Base-by-base conservation (phyloP, 208 protist genomes). In the Crithidia acanthocephali region DNA sequence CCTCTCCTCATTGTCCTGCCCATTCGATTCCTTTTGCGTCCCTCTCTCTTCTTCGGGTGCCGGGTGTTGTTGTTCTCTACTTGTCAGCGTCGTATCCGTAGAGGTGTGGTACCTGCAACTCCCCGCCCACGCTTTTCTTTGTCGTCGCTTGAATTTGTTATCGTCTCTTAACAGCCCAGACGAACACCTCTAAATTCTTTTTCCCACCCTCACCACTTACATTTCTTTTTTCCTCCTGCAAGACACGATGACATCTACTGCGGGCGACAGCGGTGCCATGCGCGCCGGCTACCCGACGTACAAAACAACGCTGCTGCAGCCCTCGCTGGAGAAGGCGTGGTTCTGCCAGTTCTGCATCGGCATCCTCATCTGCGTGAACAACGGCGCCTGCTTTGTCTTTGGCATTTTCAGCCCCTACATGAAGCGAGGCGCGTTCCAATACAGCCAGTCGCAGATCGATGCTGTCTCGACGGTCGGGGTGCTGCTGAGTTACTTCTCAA, bases 371-470 rank as follows among this genome's bases (percentile, higher is more conserved):
- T 89, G 85, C 60, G 66, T 93, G 5, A 90, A 87, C 74, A 95
- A 95, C 64, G 85, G 86, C 30, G 87, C 90, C 7, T 92, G 86
- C 65, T 95, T 95, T 62, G 85, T 78, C 45, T 95, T 93, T 59
- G 84, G 76, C 48, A 83, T 95, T 60, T 90, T 93, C 72, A 92
- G 81, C 44, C 84, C 85, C 0, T 88, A 72, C 72, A 83, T 95
- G 78, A 89, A 92, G 55, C 18, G 30, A 6, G 79, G 66, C 9
- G 68, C 70, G 1, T 92, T 91, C 61, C 56, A 68, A 16, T 91
- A 86, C 66, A 90, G 59, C 40, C 85, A 92, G 52, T 82, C 81
- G 13, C 51, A 92, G 60, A 66, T 95, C 2, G 90, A 87, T 57
- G 42, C 79, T 5, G 74, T 95, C 1, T 88, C 87, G 5, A 95